A percentile compares a stretch with the other conserved stretches of the same genome.
Conservation (phyloP, 2,329 filamentous ascomycete species). For the Diaporthe citri region DNA sequence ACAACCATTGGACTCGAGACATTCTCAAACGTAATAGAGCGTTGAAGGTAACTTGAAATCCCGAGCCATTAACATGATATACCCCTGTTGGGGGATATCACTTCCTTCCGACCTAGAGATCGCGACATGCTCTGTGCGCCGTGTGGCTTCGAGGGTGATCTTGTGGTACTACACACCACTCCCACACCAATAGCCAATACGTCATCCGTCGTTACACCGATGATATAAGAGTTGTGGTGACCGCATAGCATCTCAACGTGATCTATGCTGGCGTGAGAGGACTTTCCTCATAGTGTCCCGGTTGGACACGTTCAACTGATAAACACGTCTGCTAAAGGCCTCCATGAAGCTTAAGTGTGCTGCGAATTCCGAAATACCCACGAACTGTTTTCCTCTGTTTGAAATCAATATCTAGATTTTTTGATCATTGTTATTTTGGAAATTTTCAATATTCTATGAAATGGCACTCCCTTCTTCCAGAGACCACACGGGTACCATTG, state of each 20-base stretch:
- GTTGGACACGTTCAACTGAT: background rate
- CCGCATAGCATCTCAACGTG: background rate
- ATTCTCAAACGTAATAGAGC: background rate
- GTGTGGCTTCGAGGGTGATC: background rate
- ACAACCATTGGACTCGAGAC: background rate
- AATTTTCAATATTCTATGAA: too few relatives aligned
- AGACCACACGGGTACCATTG: background rate
- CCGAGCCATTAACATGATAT: background rate
- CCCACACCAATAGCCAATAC: background rate
- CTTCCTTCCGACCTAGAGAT: background rate
- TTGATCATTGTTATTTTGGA: too few relatives aligned
- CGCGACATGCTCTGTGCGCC: background rate
- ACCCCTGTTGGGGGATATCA: background rate
- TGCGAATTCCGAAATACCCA: fast-evolving
- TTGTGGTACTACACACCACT: background rate
- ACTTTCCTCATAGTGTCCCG: background rate
- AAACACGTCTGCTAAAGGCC: background rate
- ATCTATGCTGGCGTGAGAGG: background rate
- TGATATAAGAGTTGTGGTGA: background rate
- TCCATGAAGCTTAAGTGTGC: background rate
- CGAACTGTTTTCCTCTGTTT: background rate
- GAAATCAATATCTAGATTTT: background rate
- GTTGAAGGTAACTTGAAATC: too few relatives aligned
- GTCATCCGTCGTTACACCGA: background rate
- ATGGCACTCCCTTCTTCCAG: too few relatives aligned